A percentile compares a stretch with the other conserved stretches of the same genome.
Evolutionary conservation across 306 rosid species (phyloP).

Genomic region (Acacia confusa): DNA sequence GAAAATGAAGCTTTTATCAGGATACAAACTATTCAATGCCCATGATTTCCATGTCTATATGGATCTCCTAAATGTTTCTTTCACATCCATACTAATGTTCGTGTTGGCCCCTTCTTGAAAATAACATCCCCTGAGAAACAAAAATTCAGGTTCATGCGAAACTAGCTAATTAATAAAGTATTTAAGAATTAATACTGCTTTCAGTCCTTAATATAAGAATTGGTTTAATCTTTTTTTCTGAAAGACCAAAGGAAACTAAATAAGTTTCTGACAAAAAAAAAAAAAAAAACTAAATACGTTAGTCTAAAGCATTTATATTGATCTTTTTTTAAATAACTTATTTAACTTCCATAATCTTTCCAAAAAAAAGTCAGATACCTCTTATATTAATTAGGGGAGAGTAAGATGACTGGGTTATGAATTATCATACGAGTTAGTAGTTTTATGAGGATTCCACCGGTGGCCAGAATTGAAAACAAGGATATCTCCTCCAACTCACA

Average conservation of each 20-base stretch:
- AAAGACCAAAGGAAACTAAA: too few relatives aligned
- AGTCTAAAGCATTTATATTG: too few relatives aligned
- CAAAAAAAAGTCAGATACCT: too few relatives aligned
- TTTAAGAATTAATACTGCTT: neutral
- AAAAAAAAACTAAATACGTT: too few relatives aligned
- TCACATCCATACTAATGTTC: conserved; percentile 59
- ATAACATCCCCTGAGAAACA: conserved; percentile 61
- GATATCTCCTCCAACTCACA: conserved; percentile 68
- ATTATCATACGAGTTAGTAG: conserved; percentile 45
- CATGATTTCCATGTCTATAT: conserved; percentile 79
- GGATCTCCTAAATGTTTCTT: conserved; percentile 72
- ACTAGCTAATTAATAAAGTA: neutral
- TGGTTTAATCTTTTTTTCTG: too few relatives aligned
- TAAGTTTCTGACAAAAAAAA: too few relatives aligned
- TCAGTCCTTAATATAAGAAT: too few relatives aligned
- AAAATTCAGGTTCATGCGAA: neutral
- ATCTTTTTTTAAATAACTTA: too few relatives aligned
- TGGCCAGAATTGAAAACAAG: conserved; percentile 80
- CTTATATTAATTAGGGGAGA: neutral
- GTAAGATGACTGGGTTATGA: neutral
- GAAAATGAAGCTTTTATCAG: conserved; percentile 53
- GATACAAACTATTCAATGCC: conserved; percentile 57
- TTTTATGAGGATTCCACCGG: conserved; percentile 85
- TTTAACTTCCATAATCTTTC: too few relatives aligned
- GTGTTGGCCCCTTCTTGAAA: conserved; percentile 70